A percentile compares a stretch with the other conserved stretches of the same genome.
phyloP scores from a whole-genome alignment of 352 stramenopile genomes.

The Sclerospora graminicola region DNA sequence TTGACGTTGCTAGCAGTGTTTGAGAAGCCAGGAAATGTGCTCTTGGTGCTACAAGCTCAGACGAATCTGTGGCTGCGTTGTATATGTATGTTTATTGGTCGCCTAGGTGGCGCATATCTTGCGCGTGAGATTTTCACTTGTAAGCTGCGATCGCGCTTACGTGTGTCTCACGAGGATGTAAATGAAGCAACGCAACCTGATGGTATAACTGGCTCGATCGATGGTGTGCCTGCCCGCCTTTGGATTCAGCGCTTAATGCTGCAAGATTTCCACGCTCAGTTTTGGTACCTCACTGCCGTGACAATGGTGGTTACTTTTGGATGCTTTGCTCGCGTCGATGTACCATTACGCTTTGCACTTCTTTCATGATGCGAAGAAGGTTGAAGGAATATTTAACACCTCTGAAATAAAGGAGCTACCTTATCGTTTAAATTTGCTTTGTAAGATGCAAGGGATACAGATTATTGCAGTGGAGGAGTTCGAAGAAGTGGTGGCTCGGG shows the following conservation, averaged over 20 bases:
- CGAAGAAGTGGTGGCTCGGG: slow-evolving; percentile 1
- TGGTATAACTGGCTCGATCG: slow-evolving; percentile 30
- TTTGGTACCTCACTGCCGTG: slow-evolving; percentile 79
- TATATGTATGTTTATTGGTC: slow-evolving; percentile 74
- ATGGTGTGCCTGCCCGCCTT: slow-evolving; percentile 55
- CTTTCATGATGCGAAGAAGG: slow-evolving; percentile 21
- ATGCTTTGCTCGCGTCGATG: slow-evolving; percentile 69
- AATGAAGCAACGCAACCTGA: slow-evolving; percentile 4
- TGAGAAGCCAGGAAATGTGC: slow-evolving; percentile 52
- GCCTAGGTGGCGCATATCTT: slow-evolving; percentile 60
- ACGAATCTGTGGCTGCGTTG: slow-evolving; percentile 78
- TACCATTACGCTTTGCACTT: slow-evolving; percentile 66
- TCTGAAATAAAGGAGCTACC: background rate
- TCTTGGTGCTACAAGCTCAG: slow-evolving; percentile 55
- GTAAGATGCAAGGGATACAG: slow-evolving; percentile 18
- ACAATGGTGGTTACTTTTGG: slow-evolving; percentile 78
- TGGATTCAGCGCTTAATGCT: slow-evolving; percentile 84
- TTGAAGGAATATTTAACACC: background rate
- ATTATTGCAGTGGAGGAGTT: slow-evolving; percentile 7
- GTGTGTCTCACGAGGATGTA: slow-evolving; percentile 21
- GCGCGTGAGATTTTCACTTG: slow-evolving; percentile 80
- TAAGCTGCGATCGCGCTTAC: slow-evolving; percentile 57
- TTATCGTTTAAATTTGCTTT: background rate
- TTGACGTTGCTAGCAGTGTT: slow-evolving; percentile 67
- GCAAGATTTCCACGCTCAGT: slow-evolving; percentile 76